phyloP scores from a whole-genome alignment of 2,329 filamentous ascomycete genomes.

The Podosphaera xanthii region DNA sequence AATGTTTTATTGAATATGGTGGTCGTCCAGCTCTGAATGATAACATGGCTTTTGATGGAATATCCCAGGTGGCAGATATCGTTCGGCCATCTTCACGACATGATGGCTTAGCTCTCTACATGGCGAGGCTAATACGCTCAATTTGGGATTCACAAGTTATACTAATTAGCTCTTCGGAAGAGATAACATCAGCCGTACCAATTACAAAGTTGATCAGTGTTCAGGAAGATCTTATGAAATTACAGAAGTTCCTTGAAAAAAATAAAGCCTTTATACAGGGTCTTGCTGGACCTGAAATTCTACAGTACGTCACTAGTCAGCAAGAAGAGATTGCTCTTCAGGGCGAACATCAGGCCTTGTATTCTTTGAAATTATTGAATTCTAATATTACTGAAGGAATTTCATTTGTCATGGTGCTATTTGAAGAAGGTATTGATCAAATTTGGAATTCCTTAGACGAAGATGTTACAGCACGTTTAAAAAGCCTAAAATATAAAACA shows the following conservation, averaged over 20 bases:
- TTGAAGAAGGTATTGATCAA: conserved; percentile 79
- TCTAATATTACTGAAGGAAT: conserved; percentile 88
- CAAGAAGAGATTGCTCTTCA: conserved; percentile 84
- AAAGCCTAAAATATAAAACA: conserved; percentile 63
- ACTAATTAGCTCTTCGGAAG: conserved; percentile 26
- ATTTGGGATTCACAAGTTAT: conserved; percentile 72
- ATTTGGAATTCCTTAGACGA: conserved; percentile 61
- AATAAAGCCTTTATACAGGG: conserved; percentile 88
- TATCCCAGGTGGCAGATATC: conserved; percentile 49
- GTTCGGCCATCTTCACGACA: conserved; percentile 77
- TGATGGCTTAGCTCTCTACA: conserved; percentile 68
- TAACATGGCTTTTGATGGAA: conserved; percentile 38
- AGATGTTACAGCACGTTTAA: conserved; percentile 41
- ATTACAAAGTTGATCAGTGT: conserved; percentile 47
- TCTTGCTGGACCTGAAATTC: conserved; percentile 67
- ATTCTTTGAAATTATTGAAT: conserved; percentile 66
- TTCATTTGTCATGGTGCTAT: conserved; percentile 82
- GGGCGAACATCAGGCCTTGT: conserved; percentile 79
- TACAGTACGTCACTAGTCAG: conserved; percentile 54
- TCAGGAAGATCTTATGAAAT: conserved; percentile 56
- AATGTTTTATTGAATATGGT: conserved; percentile 79
- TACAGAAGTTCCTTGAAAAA: conserved; percentile 62
- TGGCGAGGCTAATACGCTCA: conserved; percentile 67
- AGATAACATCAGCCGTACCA: conserved; percentile 43
- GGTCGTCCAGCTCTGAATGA: conserved; percentile 71